Conservation (phyloP, 345 rosid genomes). For the Ceriops decandra region DNA sequence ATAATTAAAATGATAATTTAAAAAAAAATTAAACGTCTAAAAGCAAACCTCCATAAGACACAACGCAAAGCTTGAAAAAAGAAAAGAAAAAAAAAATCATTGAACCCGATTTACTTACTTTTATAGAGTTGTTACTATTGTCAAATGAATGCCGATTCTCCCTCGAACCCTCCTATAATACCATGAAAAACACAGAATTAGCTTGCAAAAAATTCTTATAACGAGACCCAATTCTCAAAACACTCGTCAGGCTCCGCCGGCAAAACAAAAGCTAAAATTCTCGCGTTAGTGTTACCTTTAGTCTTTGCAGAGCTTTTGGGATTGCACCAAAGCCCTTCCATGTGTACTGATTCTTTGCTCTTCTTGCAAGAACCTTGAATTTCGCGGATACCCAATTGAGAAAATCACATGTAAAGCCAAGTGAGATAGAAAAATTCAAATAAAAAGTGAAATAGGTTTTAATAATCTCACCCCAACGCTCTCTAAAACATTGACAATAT, state of each 20-base stretch:
- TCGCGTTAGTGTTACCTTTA: conserved; percentile 36
- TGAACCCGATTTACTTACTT: conserved; percentile 38
- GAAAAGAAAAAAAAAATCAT: not conserved
- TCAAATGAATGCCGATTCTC: conserved; percentile 42
- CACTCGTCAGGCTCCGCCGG: not conserved
- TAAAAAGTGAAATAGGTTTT: not conserved
- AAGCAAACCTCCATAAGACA: not conserved
- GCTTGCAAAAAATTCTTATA: not conserved
- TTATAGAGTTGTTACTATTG: conserved; percentile 29
- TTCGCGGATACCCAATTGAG: not conserved
- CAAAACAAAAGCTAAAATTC: not conserved
- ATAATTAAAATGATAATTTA: not conserved
- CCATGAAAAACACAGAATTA: conserved; percentile 14
- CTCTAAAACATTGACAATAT: conserved; percentile 32
- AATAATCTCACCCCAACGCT: conserved; percentile 29
- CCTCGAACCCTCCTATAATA: conserved; percentile 52
- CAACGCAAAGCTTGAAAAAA: not conserved
- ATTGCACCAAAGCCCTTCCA: conserved; percentile 82
- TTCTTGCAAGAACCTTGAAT: conserved; percentile 25
- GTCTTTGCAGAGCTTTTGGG: conserved; percentile 53
- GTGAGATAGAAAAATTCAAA: not conserved
- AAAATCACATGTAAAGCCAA: not conserved
- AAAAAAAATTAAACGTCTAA: not conserved
- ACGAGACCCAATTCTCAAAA: too few relatives aligned
- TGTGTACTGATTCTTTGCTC: conserved; percentile 61